A percentile compares a stretch with the other conserved stretches of the same genome.
phyloP scores from a whole-genome alignment of 1,284 basidiomycete genomes.

The Taiwanofungus camphoratus region DNA sequence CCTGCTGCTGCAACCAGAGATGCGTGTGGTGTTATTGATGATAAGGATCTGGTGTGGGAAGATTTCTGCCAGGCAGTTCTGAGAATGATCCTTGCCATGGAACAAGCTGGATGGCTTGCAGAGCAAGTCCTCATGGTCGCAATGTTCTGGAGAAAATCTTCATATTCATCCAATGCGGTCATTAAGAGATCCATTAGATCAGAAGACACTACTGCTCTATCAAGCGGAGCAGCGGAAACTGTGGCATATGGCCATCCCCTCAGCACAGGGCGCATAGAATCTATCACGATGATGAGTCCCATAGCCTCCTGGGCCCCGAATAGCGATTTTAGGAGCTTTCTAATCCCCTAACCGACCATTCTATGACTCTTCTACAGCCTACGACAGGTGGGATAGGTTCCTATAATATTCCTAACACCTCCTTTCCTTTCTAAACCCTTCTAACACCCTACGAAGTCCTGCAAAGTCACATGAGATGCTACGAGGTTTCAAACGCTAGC shows the following conservation, averaged over 20 bases:
- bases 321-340: no score
- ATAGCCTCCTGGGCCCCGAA: no score
- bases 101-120: neutral
- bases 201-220: neutral
- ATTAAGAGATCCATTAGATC: neutral
- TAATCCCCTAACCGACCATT: no score
- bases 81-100: neutral
- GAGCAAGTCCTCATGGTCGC: neutral
- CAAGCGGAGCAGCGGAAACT: neutral
- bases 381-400: no score
- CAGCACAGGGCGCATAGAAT: neutral
- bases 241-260: neutral
- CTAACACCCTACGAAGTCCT: no score
- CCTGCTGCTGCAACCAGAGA: neutral
- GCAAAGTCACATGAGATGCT: no score
- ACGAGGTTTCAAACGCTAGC: no score
- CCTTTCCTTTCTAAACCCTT: no score
- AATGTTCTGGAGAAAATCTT: constrained; percentile 6
- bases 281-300: no score
- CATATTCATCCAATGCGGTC: neutral
- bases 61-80: neutral
- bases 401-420: no score
- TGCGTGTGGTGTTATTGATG: neutral
- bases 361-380: no score
- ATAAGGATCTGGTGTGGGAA: constrained; percentile 4